These are phyloP conservation scores for Solanum habrochaites DNA, from an alignment of 257 asterid genomes.

Conservation along the genomic window DNA sequence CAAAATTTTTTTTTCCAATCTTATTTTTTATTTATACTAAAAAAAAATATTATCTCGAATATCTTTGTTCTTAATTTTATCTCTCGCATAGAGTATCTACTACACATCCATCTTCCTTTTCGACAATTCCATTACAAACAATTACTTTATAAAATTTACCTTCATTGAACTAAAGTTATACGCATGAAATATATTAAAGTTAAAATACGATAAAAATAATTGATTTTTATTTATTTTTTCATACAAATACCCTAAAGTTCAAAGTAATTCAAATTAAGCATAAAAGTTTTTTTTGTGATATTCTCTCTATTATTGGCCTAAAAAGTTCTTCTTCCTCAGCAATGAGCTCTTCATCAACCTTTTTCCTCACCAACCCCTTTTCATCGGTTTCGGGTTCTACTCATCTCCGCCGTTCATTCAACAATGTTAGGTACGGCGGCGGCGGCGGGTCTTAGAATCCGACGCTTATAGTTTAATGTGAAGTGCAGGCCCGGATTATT, in stretches of 20 bases:
- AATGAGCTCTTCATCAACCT: constrained; percentile 25
- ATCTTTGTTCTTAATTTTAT: too few species aligned
- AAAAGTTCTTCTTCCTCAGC: not conserved
- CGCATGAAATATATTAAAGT: too few species aligned
- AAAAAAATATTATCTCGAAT: too few species aligned
- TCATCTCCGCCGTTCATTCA: constrained; percentile 13
- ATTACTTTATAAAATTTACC: too few species aligned
- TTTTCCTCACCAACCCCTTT: constrained; percentile 15
- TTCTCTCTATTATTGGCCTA: not conserved
- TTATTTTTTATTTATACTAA: too few species aligned
- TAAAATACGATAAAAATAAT: too few species aligned
- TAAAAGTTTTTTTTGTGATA: not conserved
- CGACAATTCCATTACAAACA: too few species aligned
- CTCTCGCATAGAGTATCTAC: too few species aligned
- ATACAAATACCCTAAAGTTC: not conserved
- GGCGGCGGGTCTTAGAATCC: not conserved
- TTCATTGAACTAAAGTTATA: too few species aligned
- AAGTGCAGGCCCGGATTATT: constrained; percentile 17
- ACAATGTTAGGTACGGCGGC: not conserved
- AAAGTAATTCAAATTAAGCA: not conserved
- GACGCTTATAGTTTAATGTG: constrained; percentile 33
- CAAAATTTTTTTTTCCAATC: too few species aligned
- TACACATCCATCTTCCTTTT: too few species aligned
- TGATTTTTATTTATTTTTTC: not conserved
- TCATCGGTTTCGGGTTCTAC: constrained; percentile 1